Percentiles rank a stretch among this genome's conserved stretches.
phyloP scores from a whole-genome alignment of 78 protist species.

The Dictyostelium citrinum region DNA sequence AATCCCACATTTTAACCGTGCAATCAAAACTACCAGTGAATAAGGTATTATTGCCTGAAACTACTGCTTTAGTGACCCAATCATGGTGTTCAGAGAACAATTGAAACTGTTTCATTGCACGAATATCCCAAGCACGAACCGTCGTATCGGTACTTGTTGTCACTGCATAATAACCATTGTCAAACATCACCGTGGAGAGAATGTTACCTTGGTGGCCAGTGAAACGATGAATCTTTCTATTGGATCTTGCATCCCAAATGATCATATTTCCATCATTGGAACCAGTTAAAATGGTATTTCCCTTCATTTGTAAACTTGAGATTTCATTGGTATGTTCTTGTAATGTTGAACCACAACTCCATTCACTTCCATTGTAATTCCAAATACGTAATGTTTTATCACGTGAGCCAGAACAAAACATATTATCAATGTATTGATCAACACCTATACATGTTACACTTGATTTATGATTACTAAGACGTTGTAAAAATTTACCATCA shows the following conservation, averaged over 20 bases:
- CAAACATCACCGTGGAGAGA: constrained; percentile 16
- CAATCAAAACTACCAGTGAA: constrained; percentile 67
- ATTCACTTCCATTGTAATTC: constrained; percentile 19
- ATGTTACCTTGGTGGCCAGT: constrained; percentile 35
- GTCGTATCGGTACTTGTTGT: constrained; percentile 58
- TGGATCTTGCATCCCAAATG: constrained; percentile 63
- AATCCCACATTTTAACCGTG: constrained; percentile 65
- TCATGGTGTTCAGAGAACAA: constrained; percentile 52
- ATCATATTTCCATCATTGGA: constrained; percentile 51
- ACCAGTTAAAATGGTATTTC: constrained; percentile 60
- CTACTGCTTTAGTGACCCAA: constrained; percentile 49
- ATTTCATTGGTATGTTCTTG: constrained; percentile 71
- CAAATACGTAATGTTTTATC: constrained; percentile 60
- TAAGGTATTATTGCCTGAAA: not conserved
- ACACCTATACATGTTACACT: constrained; percentile 43
- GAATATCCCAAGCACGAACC: constrained; percentile 59
- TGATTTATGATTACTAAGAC: constrained; percentile 33
- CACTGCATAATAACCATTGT: constrained; percentile 15
- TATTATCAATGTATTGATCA: constrained; percentile 5
- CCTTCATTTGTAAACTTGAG: constrained; percentile 55
- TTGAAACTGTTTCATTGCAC: constrained; percentile 30
- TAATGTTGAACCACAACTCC: constrained; percentile 48
- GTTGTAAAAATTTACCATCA: constrained; percentile 46
- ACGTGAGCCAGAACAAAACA: constrained; percentile 46
- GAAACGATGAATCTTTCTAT: constrained; percentile 19